phyloP scores from a whole-genome alignment of 148 eudicot species.

The Rhododendron molle region DNA sequence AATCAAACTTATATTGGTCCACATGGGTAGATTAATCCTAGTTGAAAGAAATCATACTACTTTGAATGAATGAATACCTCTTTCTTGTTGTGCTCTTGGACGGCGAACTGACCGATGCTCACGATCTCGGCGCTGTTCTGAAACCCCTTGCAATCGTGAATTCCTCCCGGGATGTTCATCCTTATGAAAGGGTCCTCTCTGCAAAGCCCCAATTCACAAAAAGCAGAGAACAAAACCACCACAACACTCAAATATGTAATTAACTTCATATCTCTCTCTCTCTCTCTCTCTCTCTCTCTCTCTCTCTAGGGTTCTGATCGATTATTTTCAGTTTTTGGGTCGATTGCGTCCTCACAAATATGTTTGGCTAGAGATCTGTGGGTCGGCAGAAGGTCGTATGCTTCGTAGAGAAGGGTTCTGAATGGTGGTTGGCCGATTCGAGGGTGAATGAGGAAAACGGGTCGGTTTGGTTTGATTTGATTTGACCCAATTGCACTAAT shows the following conservation, averaged over 20 bases:
- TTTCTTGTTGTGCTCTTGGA: constrained; percentile 50
- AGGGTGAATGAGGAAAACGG: not conserved
- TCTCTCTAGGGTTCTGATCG: not conserved
- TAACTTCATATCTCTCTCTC: not conserved
- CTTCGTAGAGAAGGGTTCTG: not conserved
- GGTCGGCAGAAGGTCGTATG: not conserved
- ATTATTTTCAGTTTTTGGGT: not conserved
- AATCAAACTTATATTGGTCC: not conserved
- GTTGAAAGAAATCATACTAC: not conserved
- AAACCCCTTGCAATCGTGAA: constrained; percentile 8
- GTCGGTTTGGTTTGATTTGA: not conserved
- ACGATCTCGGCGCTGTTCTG: constrained; percentile 32
- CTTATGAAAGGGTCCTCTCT: constrained; percentile 29
- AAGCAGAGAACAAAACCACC: constrained; percentile 12
- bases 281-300: not conserved
- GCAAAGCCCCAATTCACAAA: constrained; percentile 33
- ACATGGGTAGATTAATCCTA: not conserved
- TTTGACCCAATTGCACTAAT: not conserved
- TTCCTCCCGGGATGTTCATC: constrained; percentile 36
- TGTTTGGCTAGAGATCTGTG: not conserved
- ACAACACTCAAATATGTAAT: not conserved
- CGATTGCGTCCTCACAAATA: not conserved
- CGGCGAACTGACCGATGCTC: constrained; percentile 49
- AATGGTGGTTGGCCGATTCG: not conserved
- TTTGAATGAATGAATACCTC: constrained; percentile 18